Evolutionary conservation across 352 stramenopile species (phyloP).

Genomic region (Phytophthora crassamura): DNA sequence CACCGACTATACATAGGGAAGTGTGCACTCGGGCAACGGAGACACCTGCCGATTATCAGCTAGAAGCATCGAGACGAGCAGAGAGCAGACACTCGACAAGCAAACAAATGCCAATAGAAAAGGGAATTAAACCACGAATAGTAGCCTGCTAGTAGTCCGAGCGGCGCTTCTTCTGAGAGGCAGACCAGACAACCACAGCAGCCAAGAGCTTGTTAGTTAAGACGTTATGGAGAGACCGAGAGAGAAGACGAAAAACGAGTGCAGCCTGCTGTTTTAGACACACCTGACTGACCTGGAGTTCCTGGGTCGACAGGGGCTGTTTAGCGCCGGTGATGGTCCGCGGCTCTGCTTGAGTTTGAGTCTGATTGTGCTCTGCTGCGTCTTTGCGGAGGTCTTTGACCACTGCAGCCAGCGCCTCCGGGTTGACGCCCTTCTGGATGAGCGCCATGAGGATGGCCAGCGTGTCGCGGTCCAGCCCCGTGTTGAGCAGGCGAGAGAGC

Average conservation of each 20-base stretch:
- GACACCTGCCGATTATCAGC: slow-evolving; percentile 22
- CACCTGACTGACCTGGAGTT: slow-evolving; percentile 77
- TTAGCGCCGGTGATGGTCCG: slow-evolving; percentile 57
- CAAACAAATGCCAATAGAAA: slow-evolving; percentile 34
- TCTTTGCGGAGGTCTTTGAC: slow-evolving; percentile 91
- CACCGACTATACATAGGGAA: slow-evolving; percentile 26
- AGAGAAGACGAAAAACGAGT: neutral
- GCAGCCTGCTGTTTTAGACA: slow-evolving; percentile 40
- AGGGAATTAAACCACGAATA: slow-evolving; percentile 27
- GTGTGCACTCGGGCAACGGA: slow-evolving; percentile 7
- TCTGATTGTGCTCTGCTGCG: slow-evolving; percentile 41
- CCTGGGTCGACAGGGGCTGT: slow-evolving; percentile 52
- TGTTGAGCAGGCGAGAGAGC: slow-evolving; percentile 91
- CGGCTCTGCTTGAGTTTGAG: slow-evolving; percentile 9
- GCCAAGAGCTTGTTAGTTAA: slow-evolving; percentile 7
- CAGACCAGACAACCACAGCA: slow-evolving; percentile 12
- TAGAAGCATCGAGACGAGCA: slow-evolving; percentile 22
- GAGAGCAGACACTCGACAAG: slow-evolving; percentile 25
- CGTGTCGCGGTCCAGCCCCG: slow-evolving; percentile 89
- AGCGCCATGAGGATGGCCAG: slow-evolving; percentile 89
- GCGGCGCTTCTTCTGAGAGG: slow-evolving; percentile 62
- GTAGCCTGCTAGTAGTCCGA: slow-evolving; percentile 52
- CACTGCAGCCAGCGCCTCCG: slow-evolving; percentile 86
- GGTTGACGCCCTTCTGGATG: slow-evolving; percentile 91
- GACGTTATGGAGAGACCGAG: neutral